phyloP scores from a whole-genome alignment of 2,329 filamentous ascomycete genomes.

The Alternaria sp. region DNA sequence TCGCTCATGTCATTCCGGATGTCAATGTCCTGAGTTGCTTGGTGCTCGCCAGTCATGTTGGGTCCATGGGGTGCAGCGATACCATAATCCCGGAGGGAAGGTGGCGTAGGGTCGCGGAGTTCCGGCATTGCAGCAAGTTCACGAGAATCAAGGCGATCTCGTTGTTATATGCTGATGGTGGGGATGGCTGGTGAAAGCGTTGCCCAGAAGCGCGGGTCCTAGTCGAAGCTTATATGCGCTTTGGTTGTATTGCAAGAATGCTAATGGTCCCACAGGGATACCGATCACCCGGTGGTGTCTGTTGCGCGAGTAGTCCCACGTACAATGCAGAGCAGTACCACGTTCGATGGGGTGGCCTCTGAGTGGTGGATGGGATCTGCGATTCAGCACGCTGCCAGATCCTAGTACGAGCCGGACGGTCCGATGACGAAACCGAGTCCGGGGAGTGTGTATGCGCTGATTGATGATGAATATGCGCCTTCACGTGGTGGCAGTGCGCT shows the following conservation, averaged over 20 bases:
- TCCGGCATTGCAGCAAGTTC: constrained; percentile 25
- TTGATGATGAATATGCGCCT: background rate
- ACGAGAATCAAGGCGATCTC: background rate
- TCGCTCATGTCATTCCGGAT: constrained; percentile 58
- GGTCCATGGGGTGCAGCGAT: constrained; percentile 57
- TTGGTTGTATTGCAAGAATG: background rate
- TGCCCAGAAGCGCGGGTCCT: constrained; percentile 2
- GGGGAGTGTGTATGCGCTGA: background rate
- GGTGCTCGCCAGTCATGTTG: constrained; percentile 53
- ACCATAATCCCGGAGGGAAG: constrained; percentile 55
- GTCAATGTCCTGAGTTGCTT: constrained; percentile 49
- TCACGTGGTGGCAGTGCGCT: background rate
- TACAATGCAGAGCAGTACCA: constrained; percentile 19
- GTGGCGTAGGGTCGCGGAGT: constrained; percentile 26
- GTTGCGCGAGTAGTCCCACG: constrained; percentile 11
- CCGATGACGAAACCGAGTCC: constrained; percentile 14
- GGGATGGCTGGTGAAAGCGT: background rate
- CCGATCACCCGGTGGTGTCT: background rate
- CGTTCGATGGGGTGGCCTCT: constrained; percentile 20
- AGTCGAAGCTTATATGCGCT: constrained; percentile 19
- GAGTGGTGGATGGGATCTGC: constrained; percentile 23
- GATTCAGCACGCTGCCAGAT: constrained; percentile 11
- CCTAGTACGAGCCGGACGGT: constrained; percentile 23
- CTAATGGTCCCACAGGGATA: background rate
- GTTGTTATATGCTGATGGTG: background rate